Base-by-base conservation (phyloP, 2,329 filamentous ascomycete species). In the Ophiocordyceps unilateralis region DNA sequence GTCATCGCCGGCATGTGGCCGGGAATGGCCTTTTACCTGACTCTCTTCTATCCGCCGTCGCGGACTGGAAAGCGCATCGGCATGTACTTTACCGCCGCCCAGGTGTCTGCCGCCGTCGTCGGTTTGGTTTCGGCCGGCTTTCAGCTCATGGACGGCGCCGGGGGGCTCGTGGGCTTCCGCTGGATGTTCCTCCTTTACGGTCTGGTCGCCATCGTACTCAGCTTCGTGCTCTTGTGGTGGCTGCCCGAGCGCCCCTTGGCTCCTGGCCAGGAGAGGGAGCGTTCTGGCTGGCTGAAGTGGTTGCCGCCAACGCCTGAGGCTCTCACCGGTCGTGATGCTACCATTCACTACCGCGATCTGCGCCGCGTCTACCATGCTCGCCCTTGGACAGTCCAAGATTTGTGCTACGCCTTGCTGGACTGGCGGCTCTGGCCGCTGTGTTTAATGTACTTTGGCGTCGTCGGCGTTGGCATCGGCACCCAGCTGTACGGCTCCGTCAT, bases 1-100 rank as follows among this genome's bases (percentile, higher is more conserved):
- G 86, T 93, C 21, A 88, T 88, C 56, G 87, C 87, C 1, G 87
- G 87, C 40, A 87, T 94, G 81, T 94, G 87, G 87, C 87, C 87
- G 0, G 87, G 87, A 41, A 93, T 94, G 87, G 77, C 85, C 10
- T 91, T 91, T 59, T 94, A 93, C 55, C 69, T 94, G 40, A 93
- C 87, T 0, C 70, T 93, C 8, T 94, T 93, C 67, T 94, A 94
- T 55, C 87, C 87, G 7, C 86, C 87, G 0, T 84, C 83, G 6
- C 74, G 83, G 12, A 91, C 82, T 1, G 87, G 83, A 14, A 93
- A 91, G 65, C 74, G 87, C 34, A 93, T 94, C 49, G 87, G 87
- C 32, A 76, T 81, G 57, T 94, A 93, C 64, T 94, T 85, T 57
- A 93, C 85, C 2, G 87, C 87, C 1, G 76, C 85, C 0, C 87